A percentile compares a stretch with the other conserved stretches of the same genome.
Conservation (phyloP, 1,284 basidiomycete genomes). For the Naganishia sp. region DNA sequence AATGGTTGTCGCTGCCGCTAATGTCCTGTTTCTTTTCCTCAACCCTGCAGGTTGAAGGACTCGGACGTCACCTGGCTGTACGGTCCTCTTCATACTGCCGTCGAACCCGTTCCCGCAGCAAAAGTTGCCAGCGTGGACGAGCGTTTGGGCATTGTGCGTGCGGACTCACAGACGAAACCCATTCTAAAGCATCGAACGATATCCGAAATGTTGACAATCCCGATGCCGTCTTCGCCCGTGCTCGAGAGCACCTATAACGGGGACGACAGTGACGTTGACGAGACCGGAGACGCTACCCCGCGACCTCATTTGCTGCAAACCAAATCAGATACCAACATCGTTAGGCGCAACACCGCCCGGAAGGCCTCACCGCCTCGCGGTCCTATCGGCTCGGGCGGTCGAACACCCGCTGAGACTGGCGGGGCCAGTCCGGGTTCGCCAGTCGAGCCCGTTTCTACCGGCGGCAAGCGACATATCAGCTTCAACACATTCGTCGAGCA, state of each 20-base stretch:
- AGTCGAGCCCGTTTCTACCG: conserved; percentile 17
- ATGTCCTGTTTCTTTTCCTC: conserved; percentile 31
- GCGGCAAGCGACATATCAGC: conserved; percentile 79
- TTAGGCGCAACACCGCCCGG: conserved; percentile 40
- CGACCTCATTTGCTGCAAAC: conserved; percentile 71
- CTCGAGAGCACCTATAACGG: conserved; percentile 52
- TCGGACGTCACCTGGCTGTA: conserved; percentile 99
- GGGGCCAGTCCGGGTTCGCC: not conserved
- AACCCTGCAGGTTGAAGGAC: conserved; percentile 83
- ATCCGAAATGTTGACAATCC: conserved; percentile 73
- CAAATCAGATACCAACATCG: conserved; percentile 78
- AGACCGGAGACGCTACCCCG: conserved; percentile 45
- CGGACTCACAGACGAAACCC: conserved; percentile 65
- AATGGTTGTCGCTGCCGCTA: conserved; percentile 13
- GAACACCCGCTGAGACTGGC: conserved; percentile 20
- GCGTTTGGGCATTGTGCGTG: conserved; percentile 57
- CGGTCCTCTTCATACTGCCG: conserved; percentile 89
- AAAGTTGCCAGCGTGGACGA: conserved; percentile 59
- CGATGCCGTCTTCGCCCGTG: conserved; percentile 61
- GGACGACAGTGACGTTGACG: conserved; percentile 50
- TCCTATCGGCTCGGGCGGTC: conserved; percentile 27
- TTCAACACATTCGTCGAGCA: conserved; percentile 99
- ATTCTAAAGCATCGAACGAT: conserved; percentile 96
- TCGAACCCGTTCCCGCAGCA: conserved; percentile 65
- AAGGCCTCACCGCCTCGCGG: conserved; percentile 38